phyloP scores from a whole-genome alignment of 2,329 filamentous ascomycete genomes.

The Nemania serpens region DNA sequence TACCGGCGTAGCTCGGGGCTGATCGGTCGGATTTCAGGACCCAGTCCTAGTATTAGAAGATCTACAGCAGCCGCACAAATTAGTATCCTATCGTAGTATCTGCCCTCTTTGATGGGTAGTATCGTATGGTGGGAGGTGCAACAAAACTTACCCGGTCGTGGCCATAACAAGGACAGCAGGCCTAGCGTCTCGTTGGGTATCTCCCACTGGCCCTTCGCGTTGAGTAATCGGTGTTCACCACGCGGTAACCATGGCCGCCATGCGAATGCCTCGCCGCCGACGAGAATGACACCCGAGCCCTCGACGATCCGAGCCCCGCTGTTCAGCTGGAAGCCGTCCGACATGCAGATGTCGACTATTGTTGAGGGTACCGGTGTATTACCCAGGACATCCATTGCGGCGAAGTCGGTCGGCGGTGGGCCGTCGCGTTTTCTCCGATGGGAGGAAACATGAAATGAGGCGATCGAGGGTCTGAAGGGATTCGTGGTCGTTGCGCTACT shows the following conservation, averaged over 20 bases:
- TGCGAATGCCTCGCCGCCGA: slow-evolving; percentile 84
- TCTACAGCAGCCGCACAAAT: slow-evolving; percentile 55
- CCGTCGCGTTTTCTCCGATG: slow-evolving; percentile 28
- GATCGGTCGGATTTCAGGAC: slow-evolving; percentile 74
- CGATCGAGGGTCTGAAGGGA: slow-evolving; percentile 6
- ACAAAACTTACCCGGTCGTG: slow-evolving; percentile 74
- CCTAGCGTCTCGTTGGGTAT: slow-evolving; percentile 73
- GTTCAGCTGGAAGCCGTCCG: slow-evolving; percentile 85
- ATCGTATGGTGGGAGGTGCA: not conserved
- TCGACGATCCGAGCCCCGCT: slow-evolving; percentile 74
- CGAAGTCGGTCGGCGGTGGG: slow-evolving; percentile 65
- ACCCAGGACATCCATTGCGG: slow-evolving; percentile 76
- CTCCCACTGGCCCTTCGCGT: slow-evolving; percentile 82
- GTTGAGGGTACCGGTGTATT: slow-evolving; percentile 78
- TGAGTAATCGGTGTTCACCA: slow-evolving; percentile 57
- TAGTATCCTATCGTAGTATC: slow-evolving; percentile 3
- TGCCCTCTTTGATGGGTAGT: not conserved
- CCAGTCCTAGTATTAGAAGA: slow-evolving; percentile 86
- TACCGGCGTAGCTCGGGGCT: slow-evolving; percentile 73
- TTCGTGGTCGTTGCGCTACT: slow-evolving; percentile 9
- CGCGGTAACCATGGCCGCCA: slow-evolving; percentile 80
- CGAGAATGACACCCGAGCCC: slow-evolving; percentile 74
- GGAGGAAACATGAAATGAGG: slow-evolving; percentile 34
- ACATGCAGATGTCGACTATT: slow-evolving; percentile 78
- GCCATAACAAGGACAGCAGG: slow-evolving; percentile 78